Evolutionary conservation across 2,329 filamentous ascomycete species (phyloP).

Genomic region (Alternaria tenuissima): DNA sequence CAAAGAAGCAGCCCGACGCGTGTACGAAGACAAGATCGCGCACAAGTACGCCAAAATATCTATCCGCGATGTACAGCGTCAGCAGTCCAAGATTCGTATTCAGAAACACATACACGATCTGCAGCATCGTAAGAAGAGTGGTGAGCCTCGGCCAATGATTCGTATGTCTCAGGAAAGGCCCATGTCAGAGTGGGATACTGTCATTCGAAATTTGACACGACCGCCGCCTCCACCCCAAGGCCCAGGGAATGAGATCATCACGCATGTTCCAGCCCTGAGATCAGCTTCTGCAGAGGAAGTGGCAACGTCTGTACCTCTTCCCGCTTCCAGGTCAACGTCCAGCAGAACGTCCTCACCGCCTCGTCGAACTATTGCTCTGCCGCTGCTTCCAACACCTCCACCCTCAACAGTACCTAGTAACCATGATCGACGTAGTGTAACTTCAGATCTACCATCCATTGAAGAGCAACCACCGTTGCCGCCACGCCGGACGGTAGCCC

Average conservation of each 20-base stretch:
- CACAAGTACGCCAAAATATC: constrained; percentile 45
- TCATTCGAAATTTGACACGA: constrained; percentile 42
- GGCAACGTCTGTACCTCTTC: constrained; percentile 26
- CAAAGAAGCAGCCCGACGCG: constrained; percentile 66
- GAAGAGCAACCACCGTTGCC: constrained; percentile 29
- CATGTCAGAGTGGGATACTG: constrained; percentile 51
- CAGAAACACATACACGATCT: constrained; percentile 56
- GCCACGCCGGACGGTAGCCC: constrained; percentile 32
- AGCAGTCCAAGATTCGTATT: constrained; percentile 54
- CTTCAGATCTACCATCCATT: constrained; percentile 37
- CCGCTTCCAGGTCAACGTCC: constrained; percentile 21
- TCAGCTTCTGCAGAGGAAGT: constrained; percentile 28
- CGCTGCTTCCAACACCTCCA: constrained; percentile 44
- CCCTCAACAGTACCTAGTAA: constrained; percentile 38
- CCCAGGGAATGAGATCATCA: constrained; percentile 36
- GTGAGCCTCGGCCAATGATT: constrained; percentile 45
- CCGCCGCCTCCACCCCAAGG: constrained; percentile 25
- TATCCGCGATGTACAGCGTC: constrained; percentile 48
- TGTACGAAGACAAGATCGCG: constrained; percentile 64
- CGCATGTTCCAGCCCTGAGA: constrained; percentile 40
- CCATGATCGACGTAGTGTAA: constrained; percentile 32
- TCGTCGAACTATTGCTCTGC: constrained; percentile 37
- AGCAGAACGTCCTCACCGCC: constrained; percentile 23
- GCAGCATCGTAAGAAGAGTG: constrained; percentile 46
- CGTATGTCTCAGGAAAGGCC: constrained; percentile 54